Evolutionary conservation across 2,329 filamentous ascomycete genomes (phyloP).

Genomic region (Nakataea oryzae): DNA sequence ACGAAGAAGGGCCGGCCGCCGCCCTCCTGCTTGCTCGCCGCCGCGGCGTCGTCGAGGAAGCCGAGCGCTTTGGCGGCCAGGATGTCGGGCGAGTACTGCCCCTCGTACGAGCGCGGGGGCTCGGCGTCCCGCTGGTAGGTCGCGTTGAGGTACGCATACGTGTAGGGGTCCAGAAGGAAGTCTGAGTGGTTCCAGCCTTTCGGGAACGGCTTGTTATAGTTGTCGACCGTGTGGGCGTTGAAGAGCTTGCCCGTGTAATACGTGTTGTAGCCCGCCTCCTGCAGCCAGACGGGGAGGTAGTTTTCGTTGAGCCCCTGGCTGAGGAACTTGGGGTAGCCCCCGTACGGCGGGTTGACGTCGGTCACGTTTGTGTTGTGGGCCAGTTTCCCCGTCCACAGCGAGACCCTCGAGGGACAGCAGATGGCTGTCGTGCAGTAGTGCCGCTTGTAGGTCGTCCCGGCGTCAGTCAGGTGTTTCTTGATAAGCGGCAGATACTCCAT

Average conservation of each 20-base stretch:
- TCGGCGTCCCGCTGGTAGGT: conserved; percentile 36
- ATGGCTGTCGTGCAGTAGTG: conserved; percentile 59
- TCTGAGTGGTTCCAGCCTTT: conserved; percentile 48
- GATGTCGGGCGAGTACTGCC: conserved; percentile 39
- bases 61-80: conserved; percentile 46
- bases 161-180: not conserved
- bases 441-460: conserved; percentile 24
- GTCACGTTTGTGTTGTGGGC: conserved; percentile 66
- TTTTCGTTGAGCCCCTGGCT: conserved; percentile 25
- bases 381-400: conserved; percentile 53
- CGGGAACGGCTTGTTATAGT: conserved; percentile 47
- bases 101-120: conserved; percentile 11
- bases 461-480: conserved; percentile 20
- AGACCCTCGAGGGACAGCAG: conserved; percentile 59
- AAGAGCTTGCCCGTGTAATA: conserved; percentile 68
- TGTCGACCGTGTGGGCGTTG: conserved; percentile 50
- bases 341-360: conserved; percentile 42
- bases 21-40: conserved; percentile 27
- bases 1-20: conserved; percentile 64
- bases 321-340: conserved; percentile 21
- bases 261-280: conserved; percentile 38
- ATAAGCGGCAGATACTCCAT: conserved; percentile 40
- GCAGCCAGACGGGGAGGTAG: conserved; percentile 31
- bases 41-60: conserved; percentile 50
- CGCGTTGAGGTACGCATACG: not conserved